Percentiles rank a stretch among this genome's conserved stretches.
phyloP scores from a whole-genome alignment of 306 rosid genomes.

The Acmispon strigosus region DNA sequence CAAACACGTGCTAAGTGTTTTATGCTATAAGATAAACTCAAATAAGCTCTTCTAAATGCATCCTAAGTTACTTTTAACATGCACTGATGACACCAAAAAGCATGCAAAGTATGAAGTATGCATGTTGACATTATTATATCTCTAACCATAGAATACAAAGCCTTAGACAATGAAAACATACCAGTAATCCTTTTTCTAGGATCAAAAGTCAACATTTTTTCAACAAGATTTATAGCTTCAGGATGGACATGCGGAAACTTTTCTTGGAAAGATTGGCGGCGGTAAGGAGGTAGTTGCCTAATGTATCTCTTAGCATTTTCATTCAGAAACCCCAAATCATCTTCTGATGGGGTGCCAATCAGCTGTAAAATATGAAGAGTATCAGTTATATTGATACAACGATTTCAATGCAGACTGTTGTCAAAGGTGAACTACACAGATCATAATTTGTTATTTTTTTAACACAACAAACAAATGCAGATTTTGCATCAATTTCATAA shows the following conservation, averaged over 20 bases:
- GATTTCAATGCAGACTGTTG: constrained; percentile 1
- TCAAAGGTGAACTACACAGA: background rate
- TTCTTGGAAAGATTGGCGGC: constrained; percentile 78
- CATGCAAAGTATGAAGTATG: background rate
- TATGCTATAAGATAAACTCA: too few relatives aligned
- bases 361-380: constrained; percentile 49
- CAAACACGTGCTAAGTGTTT: too few relatives aligned
- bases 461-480: background rate
- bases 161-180: constrained; percentile 33
- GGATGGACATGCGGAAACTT: constrained; percentile 95
- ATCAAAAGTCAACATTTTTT: constrained; percentile 92
- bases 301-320: constrained; percentile 97
- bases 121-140: constrained; percentile 1
- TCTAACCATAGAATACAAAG: constrained; percentile 1
- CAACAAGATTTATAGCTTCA: constrained; percentile 92
- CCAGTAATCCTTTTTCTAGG: constrained; percentile 92
- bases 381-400: background rate
- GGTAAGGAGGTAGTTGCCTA: constrained; percentile 64
- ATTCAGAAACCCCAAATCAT: constrained; percentile 80
- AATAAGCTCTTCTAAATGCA: too few relatives aligned
- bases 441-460: background rate
- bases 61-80: background rate
- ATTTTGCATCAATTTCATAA: background rate
- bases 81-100: background rate
- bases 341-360: constrained; percentile 97